Evolutionary conservation across 805 yeast genomes (phyloP), one percentile per base, ranked within the genome.

Genomic region (Candida endomychidarum): DNA sequence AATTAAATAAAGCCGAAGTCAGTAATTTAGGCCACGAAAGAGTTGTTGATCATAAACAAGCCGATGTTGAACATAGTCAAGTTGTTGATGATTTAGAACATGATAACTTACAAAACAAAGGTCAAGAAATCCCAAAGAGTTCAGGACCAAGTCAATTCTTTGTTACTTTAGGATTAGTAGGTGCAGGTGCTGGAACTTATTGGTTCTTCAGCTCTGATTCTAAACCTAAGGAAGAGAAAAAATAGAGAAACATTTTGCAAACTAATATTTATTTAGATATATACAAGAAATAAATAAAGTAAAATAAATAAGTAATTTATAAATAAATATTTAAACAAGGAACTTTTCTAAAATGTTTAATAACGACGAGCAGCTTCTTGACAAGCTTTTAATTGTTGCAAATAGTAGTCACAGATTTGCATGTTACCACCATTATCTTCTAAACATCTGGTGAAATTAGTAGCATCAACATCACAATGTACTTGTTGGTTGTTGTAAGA

Each of bases 331-430:
- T n/a, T n/a, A n/a, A n/a, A n/a, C n/a, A n/a, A n/a, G n/a, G n/a
- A n/a, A n/a, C n/a, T n/a, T n/a, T n/a, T n/a, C n/a, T n/a, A n/a
- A n/a, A n/a, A n/a, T n/a, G n/a, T 27, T 19, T 80, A 90, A 65
- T 86, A 90, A 54, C 78, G 86, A 51, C 82, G 78, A 40, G 96
- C 75, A 54, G 96, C 96, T 67, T 86, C 88, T 72, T 93, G 97
- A 70, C 99, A 93, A 15, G 97, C 95, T 74, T 86, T 91, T 65
- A 93, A 81, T 73, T 91, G 97, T 72, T 93, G 97, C 70, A 93
- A 76, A 71, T 93, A 93, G 79, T 78, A 93, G 60, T 90, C 97
- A 72, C 99, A 93, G 52, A 86, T 83, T 71, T 90, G 96, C 87
- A 87, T 86, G 78, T 93, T 89, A 54, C 99, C 99, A 51, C 76